Conservation (phyloP, 139 green algal species). For the Picochlorum costavermella region DNA sequence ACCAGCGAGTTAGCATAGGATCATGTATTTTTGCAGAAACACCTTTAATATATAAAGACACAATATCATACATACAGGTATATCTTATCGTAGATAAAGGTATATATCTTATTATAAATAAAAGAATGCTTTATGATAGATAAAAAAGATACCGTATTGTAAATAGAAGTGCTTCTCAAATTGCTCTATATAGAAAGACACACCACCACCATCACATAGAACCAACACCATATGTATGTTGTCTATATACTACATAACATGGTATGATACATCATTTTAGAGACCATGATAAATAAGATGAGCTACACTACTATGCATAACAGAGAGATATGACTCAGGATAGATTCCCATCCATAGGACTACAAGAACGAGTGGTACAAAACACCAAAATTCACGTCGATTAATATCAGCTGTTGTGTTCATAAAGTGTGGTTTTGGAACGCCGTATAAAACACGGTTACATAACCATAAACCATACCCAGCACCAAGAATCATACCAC, state of each 20-base stretch:
- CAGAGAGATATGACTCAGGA: conserved; percentile 42
- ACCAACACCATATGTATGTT: not conserved
- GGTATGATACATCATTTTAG: not conserved
- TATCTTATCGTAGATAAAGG: too few relatives aligned
- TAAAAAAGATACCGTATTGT: too few relatives aligned
- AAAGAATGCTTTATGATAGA: too few relatives aligned
- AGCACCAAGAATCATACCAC: conserved; percentile 38
- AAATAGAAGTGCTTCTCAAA: not conserved
- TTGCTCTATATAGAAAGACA: too few relatives aligned
- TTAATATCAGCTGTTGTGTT: conserved; percentile 36
- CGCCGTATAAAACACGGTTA: conserved; percentile 40
- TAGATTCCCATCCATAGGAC: conserved; percentile 44
- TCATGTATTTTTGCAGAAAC: conserved; percentile 9
- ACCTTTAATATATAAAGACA: not conserved
- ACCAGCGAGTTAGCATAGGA: conserved; percentile 38
- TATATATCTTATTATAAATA: too few relatives aligned
- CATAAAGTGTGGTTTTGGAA: conserved; percentile 39
- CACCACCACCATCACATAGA: too few relatives aligned
- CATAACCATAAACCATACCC: conserved; percentile 45
- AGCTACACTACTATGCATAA: conserved; percentile 30
- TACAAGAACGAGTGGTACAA: conserved; percentile 35
- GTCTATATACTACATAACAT: not conserved
- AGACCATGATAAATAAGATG: too few relatives aligned
- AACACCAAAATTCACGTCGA: conserved; percentile 40
- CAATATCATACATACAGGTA: too few relatives aligned